These are phyloP conservation scores for Dysphania ambrosioides DNA, from an alignment of 148 eudicot genomes.

Conservation along the genomic window DNA sequence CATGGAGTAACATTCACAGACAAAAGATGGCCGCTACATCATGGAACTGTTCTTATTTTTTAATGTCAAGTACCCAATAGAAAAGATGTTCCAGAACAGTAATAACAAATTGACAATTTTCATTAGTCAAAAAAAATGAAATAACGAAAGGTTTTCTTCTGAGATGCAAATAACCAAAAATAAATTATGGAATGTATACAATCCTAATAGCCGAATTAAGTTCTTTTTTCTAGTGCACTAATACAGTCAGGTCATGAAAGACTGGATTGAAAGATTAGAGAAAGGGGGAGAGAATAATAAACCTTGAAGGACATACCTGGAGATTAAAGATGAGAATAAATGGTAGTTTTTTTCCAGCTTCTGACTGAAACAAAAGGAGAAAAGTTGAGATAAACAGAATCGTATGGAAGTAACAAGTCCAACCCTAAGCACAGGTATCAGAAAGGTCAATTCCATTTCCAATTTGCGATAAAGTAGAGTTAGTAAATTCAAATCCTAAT, in stretches of 20 bases:
- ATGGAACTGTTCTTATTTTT: background rate
- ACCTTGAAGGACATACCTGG: slow-evolving; percentile 45
- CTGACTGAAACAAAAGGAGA: slow-evolving; percentile 57
- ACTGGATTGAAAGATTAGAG: background rate
- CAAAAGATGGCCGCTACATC: background rate
- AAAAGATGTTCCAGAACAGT: slow-evolving; percentile 1
- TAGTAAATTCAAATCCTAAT: slow-evolving; percentile 1
- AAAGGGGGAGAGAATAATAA: background rate
- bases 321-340: slow-evolving; percentile 84
- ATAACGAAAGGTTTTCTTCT: background rate
- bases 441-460: background rate
- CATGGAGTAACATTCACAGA: background rate
- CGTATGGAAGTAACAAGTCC: background rate
- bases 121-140: background rate
- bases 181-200: no score
- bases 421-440: background rate
- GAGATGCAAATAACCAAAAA: background rate
- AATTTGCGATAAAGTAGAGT: background rate
- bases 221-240: no score
- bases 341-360: slow-evolving; percentile 85
- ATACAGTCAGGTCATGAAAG: background rate
- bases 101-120: no score
- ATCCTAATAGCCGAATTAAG: background rate
- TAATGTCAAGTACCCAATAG: background rate
- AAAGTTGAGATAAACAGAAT: slow-evolving; percentile 16